Percentiles rank a stretch among this genome's conserved stretches.
phyloP scores from a whole-genome alignment of 306 rosid species.

The Carpinus viminea region DNA sequence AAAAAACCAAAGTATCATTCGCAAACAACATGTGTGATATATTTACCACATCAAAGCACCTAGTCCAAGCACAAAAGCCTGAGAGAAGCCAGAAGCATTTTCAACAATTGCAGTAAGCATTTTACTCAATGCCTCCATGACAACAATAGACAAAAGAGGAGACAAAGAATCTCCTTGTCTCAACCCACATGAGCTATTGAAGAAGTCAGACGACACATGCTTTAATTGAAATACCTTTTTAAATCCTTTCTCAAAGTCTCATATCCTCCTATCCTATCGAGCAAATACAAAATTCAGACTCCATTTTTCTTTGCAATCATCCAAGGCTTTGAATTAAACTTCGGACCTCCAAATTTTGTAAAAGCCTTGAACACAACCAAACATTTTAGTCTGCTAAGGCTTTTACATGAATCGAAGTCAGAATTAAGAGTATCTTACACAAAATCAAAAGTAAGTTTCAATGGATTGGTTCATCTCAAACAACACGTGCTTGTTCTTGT shows the following conservation, averaged over 20 bases:
- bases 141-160: too few species aligned
- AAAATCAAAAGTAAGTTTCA: background rate
- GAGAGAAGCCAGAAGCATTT: too few species aligned
- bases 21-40: too few species aligned
- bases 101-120: too few species aligned
- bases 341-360: background rate
- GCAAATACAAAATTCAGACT: background rate
- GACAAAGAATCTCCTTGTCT: too few species aligned
- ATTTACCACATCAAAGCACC: too few species aligned
- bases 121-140: too few species aligned
- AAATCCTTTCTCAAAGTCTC: background rate
- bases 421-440: background rate
- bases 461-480: constrained; percentile 3
- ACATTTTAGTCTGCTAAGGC: background rate
- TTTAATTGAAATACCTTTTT: background rate
- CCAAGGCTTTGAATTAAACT: background rate
- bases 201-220: too few species aligned
- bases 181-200: too few species aligned
- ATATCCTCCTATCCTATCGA: background rate
- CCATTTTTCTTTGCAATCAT: background rate
- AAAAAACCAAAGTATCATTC: too few species aligned
- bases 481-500: background rate
- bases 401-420: background rate
- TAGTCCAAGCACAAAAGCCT: too few species aligned
- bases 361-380: background rate